Evolutionary conservation across 1,284 basidiomycete genomes (phyloP).

Genomic region (Ceraceosorus guamensis): DNA sequence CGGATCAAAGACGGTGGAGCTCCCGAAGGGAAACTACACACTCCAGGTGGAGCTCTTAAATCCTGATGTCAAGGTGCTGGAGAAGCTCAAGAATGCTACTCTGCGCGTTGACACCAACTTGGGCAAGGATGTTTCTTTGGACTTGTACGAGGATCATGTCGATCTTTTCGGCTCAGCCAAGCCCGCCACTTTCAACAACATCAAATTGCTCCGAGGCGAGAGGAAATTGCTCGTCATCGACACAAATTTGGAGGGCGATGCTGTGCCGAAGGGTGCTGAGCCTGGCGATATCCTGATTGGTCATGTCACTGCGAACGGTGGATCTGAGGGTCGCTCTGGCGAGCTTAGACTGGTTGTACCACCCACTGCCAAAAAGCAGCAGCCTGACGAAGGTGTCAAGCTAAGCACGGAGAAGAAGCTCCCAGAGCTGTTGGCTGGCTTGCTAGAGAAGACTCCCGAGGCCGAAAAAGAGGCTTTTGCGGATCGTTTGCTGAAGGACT

Average conservation of each 20-base stretch:
- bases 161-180: slow-evolving; percentile 32
- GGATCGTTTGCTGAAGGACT: slow-evolving; percentile 35
- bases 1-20: slow-evolving; percentile 36
- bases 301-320: slow-evolving; percentile 19
- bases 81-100: slow-evolving; percentile 38
- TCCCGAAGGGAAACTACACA: slow-evolving; percentile 47
- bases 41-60: slow-evolving; percentile 42
- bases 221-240: slow-evolving; percentile 37
- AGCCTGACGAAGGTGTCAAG: slow-evolving; percentile 17
- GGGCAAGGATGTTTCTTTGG: slow-evolving; percentile 35
- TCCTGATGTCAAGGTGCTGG: slow-evolving; percentile 37
- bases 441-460: slow-evolving; percentile 43
- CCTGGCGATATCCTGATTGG: slow-evolving; percentile 46
- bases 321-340: slow-evolving; percentile 20
- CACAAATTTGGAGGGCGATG: slow-evolving; percentile 42
- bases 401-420: slow-evolving; percentile 12
- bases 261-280: slow-evolving; percentile 43
- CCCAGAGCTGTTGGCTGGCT: slow-evolving; percentile 40
- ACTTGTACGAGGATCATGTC: slow-evolving; percentile 45
- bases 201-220: slow-evolving; percentile 47
- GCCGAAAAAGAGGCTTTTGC: slow-evolving; percentile 40
- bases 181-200: slow-evolving; percentile 25
- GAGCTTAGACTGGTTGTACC: slow-evolving; percentile 43
- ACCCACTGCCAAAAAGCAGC: slow-evolving; percentile 31
- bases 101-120: slow-evolving; percentile 44